Evolutionary conservation across 192 early-diverging fungal genomes (phyloP).

Genomic region (Mortierella hygrophila): DNA sequence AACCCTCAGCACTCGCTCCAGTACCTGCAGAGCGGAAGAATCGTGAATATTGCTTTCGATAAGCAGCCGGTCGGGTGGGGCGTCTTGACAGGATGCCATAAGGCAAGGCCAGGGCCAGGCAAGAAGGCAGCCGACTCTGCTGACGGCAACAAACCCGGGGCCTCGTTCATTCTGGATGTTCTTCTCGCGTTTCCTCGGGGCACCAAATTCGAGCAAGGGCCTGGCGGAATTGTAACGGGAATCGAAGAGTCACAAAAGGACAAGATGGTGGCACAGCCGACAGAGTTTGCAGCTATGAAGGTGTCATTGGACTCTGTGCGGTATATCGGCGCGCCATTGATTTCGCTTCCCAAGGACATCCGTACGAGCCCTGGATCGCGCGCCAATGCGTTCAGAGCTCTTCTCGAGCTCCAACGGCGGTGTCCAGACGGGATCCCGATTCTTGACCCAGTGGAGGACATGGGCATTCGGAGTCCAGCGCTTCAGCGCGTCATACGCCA

Average conservation of each 20-base stretch:
- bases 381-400: conserved; percentile 54
- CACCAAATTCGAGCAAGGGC: conserved; percentile 63
- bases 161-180: conserved; percentile 83
- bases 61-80: conserved; percentile 92
- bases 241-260: conserved; percentile 48
- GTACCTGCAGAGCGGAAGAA: conserved; percentile 86
- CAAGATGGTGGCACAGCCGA: conserved; percentile 53
- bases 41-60: conserved; percentile 68
- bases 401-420: conserved; percentile 77
- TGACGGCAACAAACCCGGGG: neutral
- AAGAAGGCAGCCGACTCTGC: conserved; percentile 11
- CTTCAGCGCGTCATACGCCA: conserved; percentile 75
- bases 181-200: conserved; percentile 58
- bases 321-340: conserved; percentile 78
- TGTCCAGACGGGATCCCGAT: conserved; percentile 80
- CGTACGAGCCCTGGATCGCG: conserved; percentile 38
- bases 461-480: conserved; percentile 80
- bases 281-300: conserved; percentile 71
- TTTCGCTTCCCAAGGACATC: conserved; percentile 82
- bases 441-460: conserved; percentile 88
- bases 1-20: conserved; percentile 80
- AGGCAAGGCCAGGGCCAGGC: neutral
- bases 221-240: conserved; percentile 62
- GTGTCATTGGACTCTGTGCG: conserved; percentile 79
- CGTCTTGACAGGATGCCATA: conserved; percentile 65